Evolutionary conservation across 306 rosid species (phyloP), one percentile per base, ranked within the genome.

Genomic region (Prunus davidiana): DNA sequence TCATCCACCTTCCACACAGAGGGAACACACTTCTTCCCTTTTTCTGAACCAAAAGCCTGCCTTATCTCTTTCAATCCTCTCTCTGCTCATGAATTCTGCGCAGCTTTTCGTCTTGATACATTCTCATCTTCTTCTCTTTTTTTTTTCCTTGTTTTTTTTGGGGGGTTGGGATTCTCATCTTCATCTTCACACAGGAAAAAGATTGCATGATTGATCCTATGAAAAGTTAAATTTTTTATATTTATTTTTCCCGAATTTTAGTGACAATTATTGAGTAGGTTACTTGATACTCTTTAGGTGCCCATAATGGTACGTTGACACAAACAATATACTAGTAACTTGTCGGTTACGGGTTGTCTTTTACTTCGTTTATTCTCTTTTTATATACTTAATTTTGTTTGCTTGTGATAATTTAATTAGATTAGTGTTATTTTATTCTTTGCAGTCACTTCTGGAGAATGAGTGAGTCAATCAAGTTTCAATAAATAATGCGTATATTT

Each of bases 41-140:
- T 16, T 69, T 15, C 15, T 55, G 49, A 9, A 25, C 5, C 74
- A 8, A 47, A 49, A 15, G 45, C 61, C 41, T 22, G 34, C 14
- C 55, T 34, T 12, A 47, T 57, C 60, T 28, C 13, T 30, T 8
- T 6, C 5, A 3, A 54, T 56, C 54, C 41, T 51, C 13, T 8
- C 12, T 1, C 0, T 41, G 18, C 3, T 4, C 16, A 30, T 76
- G 95, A 74, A 90, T 75, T 57, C 61, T 61, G 80, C 68, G 14
- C 64, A 4, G 28, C 22, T 82, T 84, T 68, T 65, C 76, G 90
- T 81, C 90, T 72, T 0, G 69, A 76, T 89, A 52, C 90, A 77
- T 80, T 79, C 61, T 76, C 25, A 4, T 16, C 22, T 24, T 45
- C 64, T 8, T 24, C 12, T 10, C 4, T 1, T 1, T 5, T 32